A percentile compares a stretch with the other conserved stretches of the same genome.
Conservation (phyloP, 129 eudicot genomes). For the Lactuca sativa region DNA sequence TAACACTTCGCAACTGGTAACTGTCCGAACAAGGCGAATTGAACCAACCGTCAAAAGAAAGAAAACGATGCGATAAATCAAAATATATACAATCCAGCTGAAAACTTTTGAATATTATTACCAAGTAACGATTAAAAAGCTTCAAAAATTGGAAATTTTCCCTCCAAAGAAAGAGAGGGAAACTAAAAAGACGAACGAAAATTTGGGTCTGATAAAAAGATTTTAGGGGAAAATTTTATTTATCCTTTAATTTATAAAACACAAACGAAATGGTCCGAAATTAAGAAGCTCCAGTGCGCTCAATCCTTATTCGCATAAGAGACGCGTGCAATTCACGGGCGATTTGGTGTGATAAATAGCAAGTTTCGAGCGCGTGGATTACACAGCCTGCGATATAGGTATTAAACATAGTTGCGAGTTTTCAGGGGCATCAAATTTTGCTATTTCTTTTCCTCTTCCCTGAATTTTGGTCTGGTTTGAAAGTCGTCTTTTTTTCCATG, state of each 20-base stretch:
- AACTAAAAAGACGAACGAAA: constrained; percentile 34
- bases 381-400: background rate
- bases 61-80: constrained; percentile 4
- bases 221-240: constrained; percentile 15
- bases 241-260: constrained; percentile 10
- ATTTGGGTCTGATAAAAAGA: constrained; percentile 28
- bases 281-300: background rate
- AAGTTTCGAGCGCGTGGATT: constrained; percentile 9
- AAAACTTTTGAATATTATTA: constrained; percentile 27
- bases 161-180: constrained; percentile 48
- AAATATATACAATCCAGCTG: constrained; percentile 15
- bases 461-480: background rate
- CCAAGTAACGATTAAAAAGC: constrained; percentile 23
- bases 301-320: background rate
- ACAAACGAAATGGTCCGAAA: background rate
- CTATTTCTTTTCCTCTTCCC: background rate
- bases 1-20: constrained; percentile 7
- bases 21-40: constrained; percentile 15
- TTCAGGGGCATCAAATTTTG: constrained; percentile 2
- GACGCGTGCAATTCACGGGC: constrained; percentile 19
- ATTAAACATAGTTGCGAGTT: background rate
- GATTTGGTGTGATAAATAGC: background rate
- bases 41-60: constrained; percentile 34
- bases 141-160: constrained; percentile 33
- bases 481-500: too few species aligned